Conservation (phyloP, 768 basidiomycete genomes). For the Tulasnella sp. region DNA sequence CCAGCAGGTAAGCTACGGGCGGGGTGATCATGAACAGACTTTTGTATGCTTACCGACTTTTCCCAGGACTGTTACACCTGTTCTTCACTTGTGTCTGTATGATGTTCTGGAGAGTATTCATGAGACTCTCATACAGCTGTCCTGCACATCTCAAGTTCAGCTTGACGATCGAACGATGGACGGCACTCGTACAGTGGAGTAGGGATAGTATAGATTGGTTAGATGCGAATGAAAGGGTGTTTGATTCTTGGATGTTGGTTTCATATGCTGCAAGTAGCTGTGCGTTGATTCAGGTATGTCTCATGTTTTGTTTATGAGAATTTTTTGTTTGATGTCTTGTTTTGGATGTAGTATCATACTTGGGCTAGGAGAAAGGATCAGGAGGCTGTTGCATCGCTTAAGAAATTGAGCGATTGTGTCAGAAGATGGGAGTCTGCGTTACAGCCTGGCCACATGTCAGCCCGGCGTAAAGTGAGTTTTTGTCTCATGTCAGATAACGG, state of each 20-base stretch:
- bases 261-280: conserved; percentile 81
- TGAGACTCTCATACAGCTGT: conserved; percentile 89
- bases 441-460: conserved; percentile 88
- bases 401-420: conserved; percentile 71
- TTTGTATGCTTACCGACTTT: conserved; percentile 51
- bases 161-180: conserved; percentile 71
- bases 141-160: conserved; percentile 82
- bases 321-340: background rate
- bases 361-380: conserved; percentile 75
- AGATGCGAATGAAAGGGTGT: conserved; percentile 59
- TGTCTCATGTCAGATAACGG: conserved; percentile 19
- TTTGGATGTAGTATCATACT: conserved; percentile 63
- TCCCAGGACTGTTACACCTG: conserved; percentile 69
- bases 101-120: conserved; percentile 97
- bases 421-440: conserved; percentile 77
- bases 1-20: background rate
- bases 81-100: conserved; percentile 83
- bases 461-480: conserved; percentile 64
- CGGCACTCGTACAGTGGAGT: conserved; percentile 53
- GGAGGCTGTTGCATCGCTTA: conserved; percentile 59
- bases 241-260: conserved; percentile 78
- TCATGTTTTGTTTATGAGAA: background rate
- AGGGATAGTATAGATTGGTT: conserved; percentile 85
- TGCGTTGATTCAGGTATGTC: conserved; percentile 73
- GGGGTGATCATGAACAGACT: conserved; percentile 20